phyloP scores from a whole-genome alignment of 1,284 basidiomycete species.

The Trichosporon sp. region DNA sequence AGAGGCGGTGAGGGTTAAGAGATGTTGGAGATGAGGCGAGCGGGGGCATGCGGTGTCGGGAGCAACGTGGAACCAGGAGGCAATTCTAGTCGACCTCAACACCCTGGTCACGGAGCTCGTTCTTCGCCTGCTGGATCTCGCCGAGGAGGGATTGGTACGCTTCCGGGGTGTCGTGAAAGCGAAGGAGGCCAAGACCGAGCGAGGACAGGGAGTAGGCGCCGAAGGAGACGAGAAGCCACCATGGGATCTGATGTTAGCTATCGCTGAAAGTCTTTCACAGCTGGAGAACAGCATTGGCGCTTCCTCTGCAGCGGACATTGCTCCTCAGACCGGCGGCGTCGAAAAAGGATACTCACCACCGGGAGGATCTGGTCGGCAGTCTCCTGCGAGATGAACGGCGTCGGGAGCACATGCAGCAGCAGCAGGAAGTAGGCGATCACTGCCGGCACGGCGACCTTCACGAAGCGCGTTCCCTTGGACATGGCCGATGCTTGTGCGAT shows the following conservation, averaged over 20 bases:
- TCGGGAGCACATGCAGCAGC: slow-evolving; percentile 54
- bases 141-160: slow-evolving; percentile 63
- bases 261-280: neutral
- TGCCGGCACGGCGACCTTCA: slow-evolving; percentile 50
- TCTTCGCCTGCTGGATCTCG: slow-evolving; percentile 62
- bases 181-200: slow-evolving; percentile 64
- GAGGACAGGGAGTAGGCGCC: slow-evolving; percentile 68
- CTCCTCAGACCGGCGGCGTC: too few species aligned
- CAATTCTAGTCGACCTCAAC: slow-evolving; percentile 65
- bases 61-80: too few species aligned
- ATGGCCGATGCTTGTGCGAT: slow-evolving; percentile 39
- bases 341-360: slow-evolving; percentile 56
- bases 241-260: slow-evolving; percentile 55
- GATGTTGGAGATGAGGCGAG: too few species aligned
- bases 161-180: slow-evolving; percentile 67
- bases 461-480: slow-evolving; percentile 58
- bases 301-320: too few species aligned
- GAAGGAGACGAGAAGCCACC: slow-evolving; percentile 69
- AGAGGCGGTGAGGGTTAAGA: too few species aligned
- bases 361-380: slow-evolving; percentile 56
- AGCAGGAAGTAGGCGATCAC: slow-evolving; percentile 56
- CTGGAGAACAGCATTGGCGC: too few species aligned
- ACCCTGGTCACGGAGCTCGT: slow-evolving; percentile 60
- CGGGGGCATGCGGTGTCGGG: too few species aligned
- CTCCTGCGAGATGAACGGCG: slow-evolving; percentile 56